phyloP scores from a whole-genome alignment of 2,329 filamentous ascomycete genomes.

The Aspergillus viridinutans region DNA sequence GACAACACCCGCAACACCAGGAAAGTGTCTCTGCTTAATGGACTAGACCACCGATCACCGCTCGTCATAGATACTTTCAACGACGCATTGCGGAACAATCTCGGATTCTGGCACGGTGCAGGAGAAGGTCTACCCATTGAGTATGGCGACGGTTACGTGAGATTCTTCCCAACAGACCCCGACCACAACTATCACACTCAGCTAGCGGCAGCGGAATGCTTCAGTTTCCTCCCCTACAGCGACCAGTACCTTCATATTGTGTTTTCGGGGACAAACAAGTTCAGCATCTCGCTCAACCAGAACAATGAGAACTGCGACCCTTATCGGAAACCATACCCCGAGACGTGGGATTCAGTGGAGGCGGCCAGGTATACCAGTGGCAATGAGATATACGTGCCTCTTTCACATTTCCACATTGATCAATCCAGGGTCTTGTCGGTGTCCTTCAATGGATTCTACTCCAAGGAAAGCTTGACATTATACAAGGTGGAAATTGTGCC shows the following conservation, averaged over 20 bases:
- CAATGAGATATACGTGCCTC: conserved; percentile 61
- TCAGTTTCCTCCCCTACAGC: conserved; percentile 52
- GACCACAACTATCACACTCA: conserved; percentile 61
- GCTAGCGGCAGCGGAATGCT: conserved; percentile 50
- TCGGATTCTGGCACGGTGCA: conserved; percentile 63
- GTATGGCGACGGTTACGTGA: conserved; percentile 51
- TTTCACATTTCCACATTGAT: conserved; percentile 63
- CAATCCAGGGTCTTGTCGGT: conserved; percentile 54
- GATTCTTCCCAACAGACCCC: conserved; percentile 55
- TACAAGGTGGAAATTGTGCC: conserved; percentile 59
- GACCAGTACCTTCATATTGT: conserved; percentile 61
- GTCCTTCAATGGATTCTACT: conserved; percentile 63
- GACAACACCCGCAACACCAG: conserved; percentile 1
- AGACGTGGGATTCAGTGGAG: conserved; percentile 65
- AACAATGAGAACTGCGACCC: conserved; percentile 60
- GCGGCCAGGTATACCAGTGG: conserved; percentile 55
- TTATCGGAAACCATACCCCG: conserved; percentile 56
- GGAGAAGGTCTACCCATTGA: conserved; percentile 56
- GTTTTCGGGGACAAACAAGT: conserved; percentile 59
- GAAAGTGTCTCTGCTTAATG: background rate
- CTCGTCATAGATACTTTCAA: conserved; percentile 60
- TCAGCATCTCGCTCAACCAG: conserved; percentile 62
- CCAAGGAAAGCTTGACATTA: conserved; percentile 47
- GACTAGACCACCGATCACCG: conserved; percentile 1
- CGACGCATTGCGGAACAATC: conserved; percentile 51